Conservation (phyloP, 225 moss, liverwort and hornwort genomes). For the Pseudisothecium myosuroides region DNA sequence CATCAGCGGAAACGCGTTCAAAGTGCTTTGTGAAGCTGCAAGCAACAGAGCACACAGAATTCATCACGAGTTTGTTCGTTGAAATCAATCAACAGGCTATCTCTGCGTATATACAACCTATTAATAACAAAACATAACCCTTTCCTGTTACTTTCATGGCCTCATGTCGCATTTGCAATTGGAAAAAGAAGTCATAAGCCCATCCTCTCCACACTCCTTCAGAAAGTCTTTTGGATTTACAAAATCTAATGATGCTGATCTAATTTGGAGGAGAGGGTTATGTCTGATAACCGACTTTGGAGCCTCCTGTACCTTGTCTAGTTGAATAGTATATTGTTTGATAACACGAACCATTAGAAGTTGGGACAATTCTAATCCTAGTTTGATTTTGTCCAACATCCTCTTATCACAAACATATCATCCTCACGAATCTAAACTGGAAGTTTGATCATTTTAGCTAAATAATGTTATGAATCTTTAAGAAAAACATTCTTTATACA, state of each 20-base stretch:
- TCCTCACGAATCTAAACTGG: not conserved
- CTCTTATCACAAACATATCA: not conserved
- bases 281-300: too few species aligned
- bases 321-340: not conserved
- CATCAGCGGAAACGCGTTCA: slow-evolving; percentile 31
- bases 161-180: not conserved
- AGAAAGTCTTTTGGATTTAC: not conserved
- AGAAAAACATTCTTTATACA: not conserved
- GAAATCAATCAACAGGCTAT: not conserved
- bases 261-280: not conserved
- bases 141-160: not conserved
- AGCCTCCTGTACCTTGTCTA: not conserved
- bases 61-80: not conserved
- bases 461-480: not conserved
- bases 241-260: not conserved
- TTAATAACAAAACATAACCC: not conserved
- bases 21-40: slow-evolving; percentile 29
- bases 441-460: not conserved
- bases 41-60: not conserved
- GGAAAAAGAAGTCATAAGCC: not conserved
- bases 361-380: not conserved
- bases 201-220: not conserved
- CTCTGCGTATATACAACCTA: not conserved
- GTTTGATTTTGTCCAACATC: not conserved
- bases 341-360: not conserved